These are phyloP conservation scores for Trichoderma asperellum DNA, from an alignment of 2,329 filamentous ascomycete genomes.

Conservation along the genomic window DNA sequence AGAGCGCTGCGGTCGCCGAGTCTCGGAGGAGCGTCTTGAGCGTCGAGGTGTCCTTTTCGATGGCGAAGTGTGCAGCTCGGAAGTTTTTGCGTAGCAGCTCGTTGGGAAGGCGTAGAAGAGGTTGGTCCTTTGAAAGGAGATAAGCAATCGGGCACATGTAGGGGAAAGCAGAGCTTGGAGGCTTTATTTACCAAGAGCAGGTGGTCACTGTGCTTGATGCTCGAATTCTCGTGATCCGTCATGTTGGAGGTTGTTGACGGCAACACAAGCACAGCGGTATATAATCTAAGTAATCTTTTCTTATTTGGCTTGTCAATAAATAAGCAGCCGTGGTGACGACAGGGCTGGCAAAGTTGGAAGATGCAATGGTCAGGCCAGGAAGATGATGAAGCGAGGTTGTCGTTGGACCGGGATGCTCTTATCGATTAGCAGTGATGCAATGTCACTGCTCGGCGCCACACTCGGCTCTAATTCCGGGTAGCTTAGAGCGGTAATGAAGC, in stretches of 20 bases:
- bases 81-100: slow-evolving; percentile 95
- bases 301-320: not conserved
- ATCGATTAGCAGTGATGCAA: slow-evolving; percentile 22
- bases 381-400: not conserved
- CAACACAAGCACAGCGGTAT: not conserved
- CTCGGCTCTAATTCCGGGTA: not conserved
- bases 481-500: not conserved
- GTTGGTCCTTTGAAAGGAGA: slow-evolving; percentile 72
- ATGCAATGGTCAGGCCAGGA: not conserved
- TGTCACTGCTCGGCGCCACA: slow-evolving; percentile 5
- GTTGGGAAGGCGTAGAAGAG: slow-evolving; percentile 87
- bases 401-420: not conserved
- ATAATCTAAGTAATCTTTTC: too few relatives aligned
- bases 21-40: slow-evolving; percentile 66
- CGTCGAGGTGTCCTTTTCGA: slow-evolving; percentile 70
- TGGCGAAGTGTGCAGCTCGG: slow-evolving; percentile 76
- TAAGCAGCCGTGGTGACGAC: not conserved
- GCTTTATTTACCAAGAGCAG: slow-evolving; percentile 66
- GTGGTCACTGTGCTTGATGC: slow-evolving; percentile 75
- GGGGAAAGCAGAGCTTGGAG: not conserved
- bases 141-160: not conserved
- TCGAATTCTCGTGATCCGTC: slow-evolving; percentile 65
- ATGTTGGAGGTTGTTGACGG: slow-evolving; percentile 42
- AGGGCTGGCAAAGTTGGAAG: not conserved
- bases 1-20: slow-evolving; percentile 68